These are phyloP conservation scores for Aspergillus sp. DNA, from an alignment of 2,329 filamentous ascomycete genomes.

Conservation along the genomic window DNA sequence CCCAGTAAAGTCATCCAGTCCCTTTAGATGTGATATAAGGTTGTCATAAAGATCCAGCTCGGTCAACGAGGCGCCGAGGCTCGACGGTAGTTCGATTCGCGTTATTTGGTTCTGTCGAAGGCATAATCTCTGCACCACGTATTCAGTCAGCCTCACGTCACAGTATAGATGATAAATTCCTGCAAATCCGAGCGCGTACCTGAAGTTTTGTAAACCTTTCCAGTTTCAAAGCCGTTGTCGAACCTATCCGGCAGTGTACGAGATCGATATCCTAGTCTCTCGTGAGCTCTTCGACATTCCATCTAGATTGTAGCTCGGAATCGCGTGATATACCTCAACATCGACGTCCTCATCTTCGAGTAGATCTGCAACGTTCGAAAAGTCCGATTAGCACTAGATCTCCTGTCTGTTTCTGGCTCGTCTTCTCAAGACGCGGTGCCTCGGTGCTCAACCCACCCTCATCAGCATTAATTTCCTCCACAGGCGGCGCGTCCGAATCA, in stretches of 20 bases:
- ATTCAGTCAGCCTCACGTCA: background rate
- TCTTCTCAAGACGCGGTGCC: background rate
- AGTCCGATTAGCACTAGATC: background rate
- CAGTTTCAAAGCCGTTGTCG: constrained; percentile 76
- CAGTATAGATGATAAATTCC: background rate
- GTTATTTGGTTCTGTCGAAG: constrained; percentile 91
- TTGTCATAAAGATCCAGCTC: constrained; percentile 98
- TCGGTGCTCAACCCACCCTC: constrained; percentile 62
- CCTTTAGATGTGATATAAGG: constrained; percentile 82
- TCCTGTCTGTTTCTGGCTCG: background rate
- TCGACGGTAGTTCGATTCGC: constrained; percentile 73
- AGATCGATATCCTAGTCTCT: constrained; percentile 75
- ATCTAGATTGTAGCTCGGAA: background rate
- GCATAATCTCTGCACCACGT: constrained; percentile 66
- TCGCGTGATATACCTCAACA: constrained; percentile 49
- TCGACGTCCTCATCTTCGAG: constrained; percentile 62
- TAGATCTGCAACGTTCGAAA: constrained; percentile 51
- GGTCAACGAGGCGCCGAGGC: constrained; percentile 67
- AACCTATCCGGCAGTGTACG: constrained; percentile 82
- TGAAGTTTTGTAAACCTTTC: constrained; percentile 78
- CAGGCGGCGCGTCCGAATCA: constrained; percentile 68
- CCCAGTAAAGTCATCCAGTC: constrained; percentile 75
- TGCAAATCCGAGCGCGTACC: constrained; percentile 41
- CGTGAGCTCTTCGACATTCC: constrained; percentile 16
- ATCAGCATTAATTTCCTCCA: constrained; percentile 78